Evolutionary conservation across 2,329 filamentous ascomycete species (phyloP).

Genomic region (Fusarium concolor): DNA sequence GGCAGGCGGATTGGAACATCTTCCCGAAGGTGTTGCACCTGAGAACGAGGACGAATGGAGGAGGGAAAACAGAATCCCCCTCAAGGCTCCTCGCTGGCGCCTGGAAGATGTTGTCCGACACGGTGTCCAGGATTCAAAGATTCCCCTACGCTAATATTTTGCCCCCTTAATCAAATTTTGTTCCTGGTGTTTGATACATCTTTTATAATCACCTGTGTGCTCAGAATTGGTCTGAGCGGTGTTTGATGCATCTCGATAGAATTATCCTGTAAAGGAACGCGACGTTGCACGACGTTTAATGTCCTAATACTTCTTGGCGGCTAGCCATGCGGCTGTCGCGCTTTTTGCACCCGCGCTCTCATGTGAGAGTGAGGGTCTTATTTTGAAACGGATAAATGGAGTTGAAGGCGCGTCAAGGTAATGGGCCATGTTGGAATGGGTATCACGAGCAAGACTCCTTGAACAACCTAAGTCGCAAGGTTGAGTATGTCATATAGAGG

Average conservation of each 20-base stretch:
- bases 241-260: conserved; percentile 44
- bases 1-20: conserved; percentile 84
- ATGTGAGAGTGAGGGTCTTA: conserved; percentile 3
- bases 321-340: conserved; percentile 19
- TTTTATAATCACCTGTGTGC: conserved; percentile 29
- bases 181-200: conserved; percentile 44
- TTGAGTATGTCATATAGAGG: conserved; percentile 39
- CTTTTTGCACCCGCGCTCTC: conserved; percentile 22
- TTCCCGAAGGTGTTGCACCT: conserved; percentile 76
- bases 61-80: conserved; percentile 71
- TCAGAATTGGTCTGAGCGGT: conserved; percentile 32
- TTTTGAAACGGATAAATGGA: conserved; percentile 35
- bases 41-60: conserved; percentile 79
- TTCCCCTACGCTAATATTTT: conserved; percentile 70
- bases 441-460: conserved; percentile 40
- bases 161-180: conserved; percentile 30
- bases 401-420: conserved; percentile 38
- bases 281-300: conserved; percentile 40
- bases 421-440: conserved; percentile 36
- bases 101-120: conserved; percentile 83
- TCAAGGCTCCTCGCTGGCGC: conserved; percentile 82
- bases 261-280: conserved; percentile 36
- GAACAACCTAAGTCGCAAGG: conserved; percentile 11
- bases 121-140: conserved; percentile 81
- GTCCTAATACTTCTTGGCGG: conserved; percentile 26